Base-by-base conservation (phyloP, 2,329 filamentous ascomycete species). In the Colletotrichum sp. region DNA sequence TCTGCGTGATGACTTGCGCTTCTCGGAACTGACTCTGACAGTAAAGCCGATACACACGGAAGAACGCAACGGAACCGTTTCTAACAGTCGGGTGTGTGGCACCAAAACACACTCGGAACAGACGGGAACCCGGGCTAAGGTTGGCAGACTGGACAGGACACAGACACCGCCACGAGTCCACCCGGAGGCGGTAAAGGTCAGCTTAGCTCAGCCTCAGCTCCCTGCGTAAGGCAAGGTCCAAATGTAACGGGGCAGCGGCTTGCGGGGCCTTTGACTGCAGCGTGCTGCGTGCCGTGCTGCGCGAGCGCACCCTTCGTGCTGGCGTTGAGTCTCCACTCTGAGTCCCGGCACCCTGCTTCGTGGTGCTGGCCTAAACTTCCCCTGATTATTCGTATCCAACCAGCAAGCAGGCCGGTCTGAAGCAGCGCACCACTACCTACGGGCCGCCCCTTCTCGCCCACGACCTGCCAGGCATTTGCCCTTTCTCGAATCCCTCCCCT, bases 321-420 rank as follows among this genome's bases (percentile, higher is more conserved):
- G 24, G 24, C 24, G 16, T 59, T 28, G 43, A 32, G 32, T 67
- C 64, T 48, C 48, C 65, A 57, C 30, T 61, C 59, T 52, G n/a
- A 52, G 43, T 52, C 43, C 43, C 43, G 43, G 43, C 43, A 52
- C 63, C 72, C 63, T 72, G 68, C 67, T 48, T 48, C 39, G 39
- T n/a, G 39, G 24, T 30, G 18, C 39, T 67, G 28, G 59, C 60
- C 30, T 43, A 36, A 67, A 65, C 63, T 67, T 67, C 71, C 65
- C 70, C 70, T 76, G 71, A 74, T 57, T 69, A 60, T n/a, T 60
- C 43, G n/a, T 32, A 65, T 73, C 59, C 48, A 67, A 43, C 70
- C 34, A 61, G 70, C 60, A 52, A 52, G n/a, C n/a, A 52, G 43
- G n/a, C 43, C n/a, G n/a, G 43, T 52, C 63, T 43, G 70, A 48